Percentiles rank a stretch among this genome's conserved stretches.
Conservation (phyloP, 768 basidiomycete genomes). For the Pilatotrama ljubarskyi region DNA sequence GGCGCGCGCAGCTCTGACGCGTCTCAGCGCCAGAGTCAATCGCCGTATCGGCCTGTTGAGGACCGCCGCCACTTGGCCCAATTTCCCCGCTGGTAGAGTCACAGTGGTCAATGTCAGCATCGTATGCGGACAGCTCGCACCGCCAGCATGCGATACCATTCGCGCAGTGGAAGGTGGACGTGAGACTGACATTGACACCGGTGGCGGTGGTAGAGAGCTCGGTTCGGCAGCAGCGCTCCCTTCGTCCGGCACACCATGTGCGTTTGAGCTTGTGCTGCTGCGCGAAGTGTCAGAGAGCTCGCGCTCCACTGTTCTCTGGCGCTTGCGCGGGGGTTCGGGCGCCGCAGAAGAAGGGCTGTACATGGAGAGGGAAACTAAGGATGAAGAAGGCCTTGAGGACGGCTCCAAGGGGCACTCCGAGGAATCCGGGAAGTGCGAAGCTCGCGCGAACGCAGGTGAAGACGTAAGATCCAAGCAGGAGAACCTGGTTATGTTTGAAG, state of each 20-base stretch:
- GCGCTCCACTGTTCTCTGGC: conserved; percentile 14
- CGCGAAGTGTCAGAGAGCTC: neutral
- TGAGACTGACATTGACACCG: neutral
- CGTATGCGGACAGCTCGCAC: neutral
- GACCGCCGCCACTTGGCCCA: neutral
- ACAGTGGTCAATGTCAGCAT: neutral
- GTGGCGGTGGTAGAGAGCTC: neutral
- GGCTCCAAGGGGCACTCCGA: neutral
- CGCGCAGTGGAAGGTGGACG: neutral
- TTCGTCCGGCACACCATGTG: conserved; percentile 1
- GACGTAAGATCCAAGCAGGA: neutral
- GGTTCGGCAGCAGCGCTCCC: neutral
- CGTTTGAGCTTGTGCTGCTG: neutral
- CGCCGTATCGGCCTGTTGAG: neutral
- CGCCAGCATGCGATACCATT: neutral
- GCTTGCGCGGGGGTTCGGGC: conserved; percentile 19
- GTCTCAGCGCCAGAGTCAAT: conserved; percentile 1
- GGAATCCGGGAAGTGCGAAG: neutral
- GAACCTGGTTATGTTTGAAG: neutral
- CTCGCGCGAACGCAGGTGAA: neutral
- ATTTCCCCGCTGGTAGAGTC: neutral
- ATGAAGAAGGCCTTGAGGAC: too few relatives aligned
- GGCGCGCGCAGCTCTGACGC: conserved; percentile 2
- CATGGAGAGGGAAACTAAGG: neutral
- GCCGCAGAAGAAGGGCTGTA: neutral